A percentile compares a stretch with the other conserved stretches of the same genome.
These are phyloP conservation scores for Sporothrix inflata DNA, from an alignment of 2,329 filamentous ascomycete genomes.

Conservation along the genomic window DNA sequence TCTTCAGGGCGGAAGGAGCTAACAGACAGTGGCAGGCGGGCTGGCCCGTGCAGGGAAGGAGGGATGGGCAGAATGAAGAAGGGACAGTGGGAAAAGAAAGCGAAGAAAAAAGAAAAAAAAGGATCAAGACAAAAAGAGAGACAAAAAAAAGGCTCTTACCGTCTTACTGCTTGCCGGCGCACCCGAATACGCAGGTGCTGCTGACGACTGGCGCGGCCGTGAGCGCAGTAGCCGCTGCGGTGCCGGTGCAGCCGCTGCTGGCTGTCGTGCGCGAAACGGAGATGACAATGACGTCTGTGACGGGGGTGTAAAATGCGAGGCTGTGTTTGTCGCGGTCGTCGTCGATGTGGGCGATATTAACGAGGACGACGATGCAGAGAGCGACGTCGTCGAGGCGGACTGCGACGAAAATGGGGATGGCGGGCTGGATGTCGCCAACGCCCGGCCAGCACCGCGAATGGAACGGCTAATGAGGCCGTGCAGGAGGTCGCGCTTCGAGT, in stretches of 20 bases:
- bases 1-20: not conserved
- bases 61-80: not conserved
- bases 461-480: constrained; percentile 38
- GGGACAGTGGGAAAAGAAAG: not conserved
- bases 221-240: constrained; percentile 14
- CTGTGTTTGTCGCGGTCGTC: not conserved
- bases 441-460: constrained; percentile 32
- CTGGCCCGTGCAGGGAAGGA: constrained; percentile 22
- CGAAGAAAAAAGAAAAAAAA: not conserved
- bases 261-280: constrained; percentile 5
- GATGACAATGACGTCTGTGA: constrained; percentile 17
- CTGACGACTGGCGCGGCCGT: constrained; percentile 21
- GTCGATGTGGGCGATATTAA: not conserved
- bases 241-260: not conserved
- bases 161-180: constrained; percentile 22
- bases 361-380: not conserved
- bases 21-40: not conserved
- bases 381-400: not conserved
- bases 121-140: not conserved
- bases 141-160: constrained; percentile 7
- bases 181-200: constrained; percentile 6
- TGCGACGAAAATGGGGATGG: constrained; percentile 8
- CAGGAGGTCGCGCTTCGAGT: constrained; percentile 39
- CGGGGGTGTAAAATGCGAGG: not conserved
- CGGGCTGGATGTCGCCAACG: constrained; percentile 32